Conservation (phyloP, 768 basidiomycete species). For the Cubamyces lactineus region DNA sequence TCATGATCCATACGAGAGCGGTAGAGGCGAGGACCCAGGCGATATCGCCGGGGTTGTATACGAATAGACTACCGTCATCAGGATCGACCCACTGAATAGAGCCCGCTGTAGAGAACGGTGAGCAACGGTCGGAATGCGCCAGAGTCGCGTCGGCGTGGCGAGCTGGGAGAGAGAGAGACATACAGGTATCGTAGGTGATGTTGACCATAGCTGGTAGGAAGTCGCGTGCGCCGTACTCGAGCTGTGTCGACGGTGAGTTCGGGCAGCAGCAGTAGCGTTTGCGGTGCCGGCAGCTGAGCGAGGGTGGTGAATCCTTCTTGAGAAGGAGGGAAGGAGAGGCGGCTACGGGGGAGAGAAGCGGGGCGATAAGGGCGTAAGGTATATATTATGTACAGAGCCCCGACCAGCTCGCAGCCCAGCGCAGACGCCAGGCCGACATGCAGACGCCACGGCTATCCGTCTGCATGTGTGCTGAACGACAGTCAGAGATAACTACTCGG, state of each 20-base stretch:
- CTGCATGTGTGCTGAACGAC: background rate
- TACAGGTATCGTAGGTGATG: slow-evolving; percentile 46
- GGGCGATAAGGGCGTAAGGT: slow-evolving; percentile 3
- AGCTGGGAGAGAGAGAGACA: slow-evolving; percentile 22
- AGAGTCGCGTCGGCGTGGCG: background rate
- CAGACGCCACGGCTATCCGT: background rate
- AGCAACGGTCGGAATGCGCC: background rate
- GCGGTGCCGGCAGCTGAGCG: no score
- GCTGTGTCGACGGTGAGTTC: no score
- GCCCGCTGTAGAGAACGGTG: slow-evolving; percentile 18
- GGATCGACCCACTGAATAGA: slow-evolving; percentile 32
- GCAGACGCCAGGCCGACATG: background rate
- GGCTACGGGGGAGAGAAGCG: slow-evolving; percentile 1
- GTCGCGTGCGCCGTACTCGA: slow-evolving; percentile 1
- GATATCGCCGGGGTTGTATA: slow-evolving; percentile 67
- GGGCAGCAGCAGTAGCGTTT: no score
- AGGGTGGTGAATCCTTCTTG: slow-evolving; percentile 5
- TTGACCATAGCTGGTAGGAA: slow-evolving; percentile 47
- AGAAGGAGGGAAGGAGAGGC: slow-evolving; percentile 14
- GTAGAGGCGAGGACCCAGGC: slow-evolving; percentile 73
- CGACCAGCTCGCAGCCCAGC: background rate
- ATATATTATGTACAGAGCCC: background rate
- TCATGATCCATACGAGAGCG: slow-evolving; percentile 77
- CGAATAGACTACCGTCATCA: slow-evolving; percentile 26
- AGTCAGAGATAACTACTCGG: background rate